phyloP scores from a whole-genome alignment of 495 filamentous ascomycete genomes.

The Baudoinia panamericana region DNA sequence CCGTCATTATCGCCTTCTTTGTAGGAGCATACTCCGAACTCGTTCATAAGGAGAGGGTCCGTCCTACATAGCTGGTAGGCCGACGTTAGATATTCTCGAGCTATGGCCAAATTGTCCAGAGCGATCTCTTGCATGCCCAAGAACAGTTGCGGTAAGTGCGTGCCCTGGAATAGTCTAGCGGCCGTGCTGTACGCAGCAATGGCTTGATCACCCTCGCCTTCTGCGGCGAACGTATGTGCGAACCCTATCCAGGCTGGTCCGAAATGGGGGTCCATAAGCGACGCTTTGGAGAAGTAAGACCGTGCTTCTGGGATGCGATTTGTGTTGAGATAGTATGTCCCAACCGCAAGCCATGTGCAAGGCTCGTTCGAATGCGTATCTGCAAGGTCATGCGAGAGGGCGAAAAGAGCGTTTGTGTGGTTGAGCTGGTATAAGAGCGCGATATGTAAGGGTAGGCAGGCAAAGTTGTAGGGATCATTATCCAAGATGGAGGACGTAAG shows the following conservation, averaged over 20 bases:
- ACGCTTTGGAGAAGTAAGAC: conserved; percentile 91
- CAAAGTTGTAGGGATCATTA: conserved; percentile 75
- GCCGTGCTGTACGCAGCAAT: conserved; percentile 97
- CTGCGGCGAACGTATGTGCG: conserved; percentile 98
- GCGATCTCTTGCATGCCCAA: conserved; percentile 97
- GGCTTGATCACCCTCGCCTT: conserved; percentile 97
- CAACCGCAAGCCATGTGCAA: conserved; percentile 83
- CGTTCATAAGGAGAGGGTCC: conserved; percentile 86
- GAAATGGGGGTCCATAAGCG: conserved; percentile 93
- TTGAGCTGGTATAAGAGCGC: conserved; percentile 82
- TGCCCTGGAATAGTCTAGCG: conserved; percentile 89
- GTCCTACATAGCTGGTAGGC: conserved; percentile 63
- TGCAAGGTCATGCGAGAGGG: conserved; percentile 86
- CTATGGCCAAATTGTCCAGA: conserved; percentile 84
- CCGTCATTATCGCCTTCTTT: conserved; percentile 70
- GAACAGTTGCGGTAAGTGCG: conserved; percentile 90
- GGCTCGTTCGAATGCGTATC: conserved; percentile 86
- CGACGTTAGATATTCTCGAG: conserved; percentile 87
- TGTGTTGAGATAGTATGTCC: conserved; percentile 85
- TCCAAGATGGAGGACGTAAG: conserved; percentile 73
- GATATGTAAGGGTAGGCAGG: conserved; percentile 77
- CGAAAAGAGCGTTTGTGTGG: conserved; percentile 75
- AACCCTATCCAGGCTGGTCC: conserved; percentile 98
- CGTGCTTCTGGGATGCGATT: conserved; percentile 84
- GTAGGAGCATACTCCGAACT: conserved; percentile 87